Percentiles rank a stretch among this genome's conserved stretches.
phyloP scores from a whole-genome alignment of 306 rosid genomes.

The Sicyos edulis region DNA sequence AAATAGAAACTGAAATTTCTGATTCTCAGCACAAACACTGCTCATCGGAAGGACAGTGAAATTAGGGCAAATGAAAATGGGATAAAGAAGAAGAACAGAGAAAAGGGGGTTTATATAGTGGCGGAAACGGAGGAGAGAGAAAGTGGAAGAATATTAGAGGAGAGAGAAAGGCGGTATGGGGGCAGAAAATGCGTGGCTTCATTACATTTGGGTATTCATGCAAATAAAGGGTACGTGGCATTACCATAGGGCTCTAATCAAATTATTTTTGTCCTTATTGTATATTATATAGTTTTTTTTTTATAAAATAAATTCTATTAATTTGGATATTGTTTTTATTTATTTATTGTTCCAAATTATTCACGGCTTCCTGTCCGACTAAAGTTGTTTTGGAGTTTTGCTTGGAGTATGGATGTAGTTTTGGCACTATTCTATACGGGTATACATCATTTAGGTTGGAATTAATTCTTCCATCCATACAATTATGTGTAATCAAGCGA shows the following conservation, averaged over 20 bases:
- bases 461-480: no score
- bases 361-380: neutral
- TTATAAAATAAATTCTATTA: no score
- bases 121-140: neutral
- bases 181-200: slow-evolving; percentile 48
- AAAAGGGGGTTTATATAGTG: slow-evolving; percentile 37
- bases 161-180: slow-evolving; percentile 29
- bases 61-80: neutral
- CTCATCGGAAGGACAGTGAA: slow-evolving; percentile 38
- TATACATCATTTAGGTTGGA: no score
- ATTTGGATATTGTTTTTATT: neutral
- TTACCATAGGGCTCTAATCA: neutral
- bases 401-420: neutral
- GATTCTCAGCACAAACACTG: slow-evolving; percentile 39
- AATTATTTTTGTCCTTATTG: neutral
- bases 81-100: slow-evolving; percentile 28
- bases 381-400: slow-evolving; percentile 4
- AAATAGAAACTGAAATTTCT: slow-evolving; percentile 36
- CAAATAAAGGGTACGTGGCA: slow-evolving; percentile 70
- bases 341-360: neutral
- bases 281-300: neutral
- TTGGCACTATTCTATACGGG: no score
- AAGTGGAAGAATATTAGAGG: neutral
- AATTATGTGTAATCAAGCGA: no score
- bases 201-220: slow-evolving; percentile 64